Conservation (phyloP, 2,329 filamentous ascomycete genomes). For the Eurotiales sp. region DNA sequence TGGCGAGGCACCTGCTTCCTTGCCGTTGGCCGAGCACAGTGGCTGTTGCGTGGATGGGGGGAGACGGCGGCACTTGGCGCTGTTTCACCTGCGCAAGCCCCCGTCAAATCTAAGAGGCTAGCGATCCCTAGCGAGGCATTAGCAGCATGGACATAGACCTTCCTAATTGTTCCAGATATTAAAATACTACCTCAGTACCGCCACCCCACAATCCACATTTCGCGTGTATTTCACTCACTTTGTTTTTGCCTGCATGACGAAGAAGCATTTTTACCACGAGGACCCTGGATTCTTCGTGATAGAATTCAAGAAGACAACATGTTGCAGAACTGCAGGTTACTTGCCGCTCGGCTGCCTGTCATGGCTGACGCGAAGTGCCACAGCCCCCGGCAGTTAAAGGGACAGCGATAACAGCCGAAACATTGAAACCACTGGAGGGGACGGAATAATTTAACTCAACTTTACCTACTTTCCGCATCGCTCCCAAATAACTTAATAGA, state of each 20-base stretch:
- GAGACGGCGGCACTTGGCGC: slow-evolving; percentile 13
- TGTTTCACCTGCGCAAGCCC: slow-evolving; percentile 11
- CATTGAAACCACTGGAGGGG: too few relatives aligned
- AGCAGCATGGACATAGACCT: background rate
- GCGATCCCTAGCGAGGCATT: background rate
- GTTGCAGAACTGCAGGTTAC: background rate
- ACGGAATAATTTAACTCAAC: too few relatives aligned
- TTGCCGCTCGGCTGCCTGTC: too few relatives aligned
- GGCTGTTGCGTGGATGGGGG: background rate
- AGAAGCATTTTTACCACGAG: background rate
- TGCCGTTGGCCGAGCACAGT: slow-evolving; percentile 4
- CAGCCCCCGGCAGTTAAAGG: background rate
- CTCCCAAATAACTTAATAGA: too few relatives aligned
- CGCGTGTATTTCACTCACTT: too few relatives aligned
- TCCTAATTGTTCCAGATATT: too few relatives aligned
- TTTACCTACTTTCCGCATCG: too few relatives aligned
- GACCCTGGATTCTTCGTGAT: background rate
- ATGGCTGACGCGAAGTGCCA: background rate
- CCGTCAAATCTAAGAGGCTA: background rate
- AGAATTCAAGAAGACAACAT: background rate
- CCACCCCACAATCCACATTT: too few relatives aligned
- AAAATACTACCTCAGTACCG: background rate
- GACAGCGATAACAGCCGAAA: slow-evolving; percentile 3
- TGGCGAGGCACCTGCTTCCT: slow-evolving; percentile 1
- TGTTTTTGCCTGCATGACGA: background rate